A percentile compares a stretch with the other conserved stretches of the same genome.
phyloP scores from a whole-genome alignment of 805 yeast genomes.

The Saccharomycopsis schoenii region DNA sequence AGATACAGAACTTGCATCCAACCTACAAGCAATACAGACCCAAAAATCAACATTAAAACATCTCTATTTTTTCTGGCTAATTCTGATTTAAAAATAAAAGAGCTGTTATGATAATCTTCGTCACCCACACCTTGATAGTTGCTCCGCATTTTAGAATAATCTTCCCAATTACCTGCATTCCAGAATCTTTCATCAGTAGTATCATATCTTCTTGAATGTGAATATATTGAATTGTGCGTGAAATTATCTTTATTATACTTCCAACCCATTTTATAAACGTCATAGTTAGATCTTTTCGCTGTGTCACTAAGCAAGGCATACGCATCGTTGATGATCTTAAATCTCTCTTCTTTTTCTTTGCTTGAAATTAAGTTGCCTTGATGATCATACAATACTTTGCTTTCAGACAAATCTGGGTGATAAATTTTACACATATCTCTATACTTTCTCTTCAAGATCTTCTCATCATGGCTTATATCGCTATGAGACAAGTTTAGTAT shows the following conservation, averaged over 20 bases:
- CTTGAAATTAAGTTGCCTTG: slow-evolving; percentile 18
- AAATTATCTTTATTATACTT: slow-evolving; percentile 16
- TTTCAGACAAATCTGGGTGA: slow-evolving; percentile 38
- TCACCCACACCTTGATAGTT: background rate
- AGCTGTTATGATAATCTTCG: slow-evolving; percentile 18
- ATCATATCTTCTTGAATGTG: slow-evolving; percentile 1
- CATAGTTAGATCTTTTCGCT: slow-evolving; percentile 24
- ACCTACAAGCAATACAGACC: slow-evolving; percentile 24
- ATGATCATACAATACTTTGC: slow-evolving; percentile 7
- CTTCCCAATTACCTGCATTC: slow-evolving; percentile 45
- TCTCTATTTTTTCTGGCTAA: slow-evolving; percentile 20
- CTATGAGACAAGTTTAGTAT: slow-evolving; percentile 28
- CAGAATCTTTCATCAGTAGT: slow-evolving; percentile 29
- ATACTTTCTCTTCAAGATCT: slow-evolving; percentile 30
- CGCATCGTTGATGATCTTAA: slow-evolving; percentile 29
- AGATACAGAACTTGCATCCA: slow-evolving; percentile 24
- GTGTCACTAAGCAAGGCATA: slow-evolving; percentile 29
- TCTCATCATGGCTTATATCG: slow-evolving; percentile 21
- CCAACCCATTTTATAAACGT: slow-evolving; percentile 32
- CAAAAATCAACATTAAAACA: slow-evolving; percentile 23
- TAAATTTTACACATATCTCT: slow-evolving; percentile 42
- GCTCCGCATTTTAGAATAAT: slow-evolving; percentile 27
- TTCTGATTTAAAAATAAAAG: slow-evolving; percentile 21
- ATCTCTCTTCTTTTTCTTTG: slow-evolving; percentile 27
- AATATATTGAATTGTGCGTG: background rate